Evolutionary conservation across 805 yeast species (phyloP).

Genomic region (Clavispora phyllophila): DNA sequence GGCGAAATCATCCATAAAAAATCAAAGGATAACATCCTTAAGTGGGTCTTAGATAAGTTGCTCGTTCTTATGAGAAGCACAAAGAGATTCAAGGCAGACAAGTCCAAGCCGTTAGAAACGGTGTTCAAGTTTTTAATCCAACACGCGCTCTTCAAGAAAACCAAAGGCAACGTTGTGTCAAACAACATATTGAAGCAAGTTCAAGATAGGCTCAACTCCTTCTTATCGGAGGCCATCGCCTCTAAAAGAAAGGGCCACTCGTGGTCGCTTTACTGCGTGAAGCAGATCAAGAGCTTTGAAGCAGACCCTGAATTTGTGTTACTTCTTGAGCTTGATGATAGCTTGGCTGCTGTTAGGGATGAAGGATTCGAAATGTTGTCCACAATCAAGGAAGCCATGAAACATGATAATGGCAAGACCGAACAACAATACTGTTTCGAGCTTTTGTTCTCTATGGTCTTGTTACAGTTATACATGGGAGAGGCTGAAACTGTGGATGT

Average conservation of each 20-base stretch:
- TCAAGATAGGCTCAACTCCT: constrained; percentile 62
- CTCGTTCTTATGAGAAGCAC: constrained; percentile 48
- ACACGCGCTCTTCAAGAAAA: constrained; percentile 35
- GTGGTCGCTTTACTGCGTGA: constrained; percentile 59
- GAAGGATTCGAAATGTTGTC: constrained; percentile 46
- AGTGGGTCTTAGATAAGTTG: constrained; percentile 59
- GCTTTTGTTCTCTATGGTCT: constrained; percentile 66
- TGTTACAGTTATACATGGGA: constrained; percentile 73
- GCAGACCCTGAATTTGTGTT: constrained; percentile 15
- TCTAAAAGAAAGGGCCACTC: constrained; percentile 42
- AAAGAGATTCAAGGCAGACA: constrained; percentile 21
- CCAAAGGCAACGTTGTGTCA: constrained; percentile 18
- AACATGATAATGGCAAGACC: constrained; percentile 16
- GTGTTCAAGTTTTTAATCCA: constrained; percentile 36
- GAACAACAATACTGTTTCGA: constrained; percentile 63
- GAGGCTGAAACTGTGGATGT: constrained; percentile 72
- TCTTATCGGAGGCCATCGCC: constrained; percentile 54
- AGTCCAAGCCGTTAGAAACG: constrained; percentile 25
- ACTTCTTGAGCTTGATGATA: constrained; percentile 52
- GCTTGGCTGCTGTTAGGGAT: constrained; percentile 42
- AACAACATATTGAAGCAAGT: constrained; percentile 39
- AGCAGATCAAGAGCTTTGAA: constrained; percentile 27
- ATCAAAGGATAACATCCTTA: constrained; percentile 34
- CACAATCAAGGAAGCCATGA: constrained; percentile 19
- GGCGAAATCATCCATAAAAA: constrained; percentile 13